Evolutionary conservation across 805 yeast species (phyloP).

Genomic region (Candida jianshihensis): DNA sequence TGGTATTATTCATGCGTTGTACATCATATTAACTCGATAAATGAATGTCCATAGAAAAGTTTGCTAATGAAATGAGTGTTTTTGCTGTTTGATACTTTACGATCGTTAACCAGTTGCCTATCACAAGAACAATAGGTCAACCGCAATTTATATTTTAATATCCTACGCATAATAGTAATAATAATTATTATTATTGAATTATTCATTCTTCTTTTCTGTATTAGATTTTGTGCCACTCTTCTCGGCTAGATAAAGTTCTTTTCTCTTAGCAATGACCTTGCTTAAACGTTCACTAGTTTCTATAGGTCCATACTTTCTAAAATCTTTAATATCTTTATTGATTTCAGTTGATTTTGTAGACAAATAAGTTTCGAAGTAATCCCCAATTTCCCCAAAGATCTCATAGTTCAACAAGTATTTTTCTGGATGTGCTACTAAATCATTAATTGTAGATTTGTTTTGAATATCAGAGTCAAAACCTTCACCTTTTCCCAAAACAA

Average conservation of each 20-base stretch:
- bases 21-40: constrained; percentile 33
- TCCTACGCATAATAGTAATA: too few species aligned
- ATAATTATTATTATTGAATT: too few species aligned
- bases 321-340: constrained; percentile 47
- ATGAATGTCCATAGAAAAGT: background rate
- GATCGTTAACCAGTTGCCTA: too few species aligned
- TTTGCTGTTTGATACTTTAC: too few species aligned
- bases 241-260: constrained; percentile 1
- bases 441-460: constrained; percentile 31
- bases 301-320: constrained; percentile 61
- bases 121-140: too few species aligned
- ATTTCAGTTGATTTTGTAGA: constrained; percentile 26
- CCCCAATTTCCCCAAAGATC: constrained; percentile 45
- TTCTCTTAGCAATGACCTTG: constrained; percentile 23
- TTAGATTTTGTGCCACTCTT: constrained; percentile 1
- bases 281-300: constrained; percentile 36
- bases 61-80: too few species aligned
- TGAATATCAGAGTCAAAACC: constrained; percentile 58
- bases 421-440: constrained; percentile 30
- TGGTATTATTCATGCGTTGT: constrained; percentile 57
- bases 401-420: constrained; percentile 52
- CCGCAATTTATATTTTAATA: too few species aligned
- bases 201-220: constrained; percentile 11
- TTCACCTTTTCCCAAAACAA: constrained; percentile 66
- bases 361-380: constrained; percentile 35